Evolutionary conservation across 2,329 filamentous ascomycete genomes (phyloP).

Genomic region (Parastagonospora nodorum): DNA sequence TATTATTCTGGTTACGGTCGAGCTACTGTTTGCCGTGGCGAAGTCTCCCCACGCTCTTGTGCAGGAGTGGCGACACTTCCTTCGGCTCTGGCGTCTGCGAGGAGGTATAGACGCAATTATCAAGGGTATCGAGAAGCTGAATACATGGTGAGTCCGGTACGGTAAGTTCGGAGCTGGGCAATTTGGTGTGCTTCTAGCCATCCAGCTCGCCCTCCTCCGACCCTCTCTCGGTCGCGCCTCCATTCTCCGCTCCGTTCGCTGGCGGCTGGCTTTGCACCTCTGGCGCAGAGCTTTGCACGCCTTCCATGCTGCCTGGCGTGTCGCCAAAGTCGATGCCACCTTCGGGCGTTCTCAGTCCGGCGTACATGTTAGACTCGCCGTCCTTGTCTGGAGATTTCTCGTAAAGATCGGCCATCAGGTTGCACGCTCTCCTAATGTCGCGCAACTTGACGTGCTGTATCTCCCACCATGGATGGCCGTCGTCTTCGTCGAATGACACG

Average conservation of each 20-base stretch:
- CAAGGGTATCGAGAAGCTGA: no score
- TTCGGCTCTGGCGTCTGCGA: no score
- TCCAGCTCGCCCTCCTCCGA: conserved; percentile 57
- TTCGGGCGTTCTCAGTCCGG: conserved; percentile 49
- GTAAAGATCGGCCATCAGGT: conserved; percentile 68
- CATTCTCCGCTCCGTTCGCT: conserved; percentile 23
- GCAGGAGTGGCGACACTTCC: no score
- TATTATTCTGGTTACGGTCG: no score
- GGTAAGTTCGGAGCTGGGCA: not conserved
- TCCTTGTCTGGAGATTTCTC: conserved; percentile 48
- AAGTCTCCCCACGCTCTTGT: no score
- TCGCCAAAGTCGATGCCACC: conserved; percentile 42
- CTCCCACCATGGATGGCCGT: conserved; percentile 87
- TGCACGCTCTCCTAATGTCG: conserved; percentile 74
- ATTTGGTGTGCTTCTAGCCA: conserved; percentile 41
- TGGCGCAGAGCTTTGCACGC: conserved; percentile 22
- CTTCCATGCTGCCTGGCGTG: conserved; percentile 36
- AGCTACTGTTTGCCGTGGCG: no score
- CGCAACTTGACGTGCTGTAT: conserved; percentile 72
- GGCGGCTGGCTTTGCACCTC: conserved; percentile 22
- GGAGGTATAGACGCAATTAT: no score
- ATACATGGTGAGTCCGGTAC: not conserved
- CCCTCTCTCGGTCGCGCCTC: conserved; percentile 30
- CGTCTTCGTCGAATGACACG: conserved; percentile 72
- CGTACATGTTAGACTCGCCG: conserved; percentile 53